Conservation (phyloP, 441 rosid species). For the Metrosideros polymorpha region DNA sequence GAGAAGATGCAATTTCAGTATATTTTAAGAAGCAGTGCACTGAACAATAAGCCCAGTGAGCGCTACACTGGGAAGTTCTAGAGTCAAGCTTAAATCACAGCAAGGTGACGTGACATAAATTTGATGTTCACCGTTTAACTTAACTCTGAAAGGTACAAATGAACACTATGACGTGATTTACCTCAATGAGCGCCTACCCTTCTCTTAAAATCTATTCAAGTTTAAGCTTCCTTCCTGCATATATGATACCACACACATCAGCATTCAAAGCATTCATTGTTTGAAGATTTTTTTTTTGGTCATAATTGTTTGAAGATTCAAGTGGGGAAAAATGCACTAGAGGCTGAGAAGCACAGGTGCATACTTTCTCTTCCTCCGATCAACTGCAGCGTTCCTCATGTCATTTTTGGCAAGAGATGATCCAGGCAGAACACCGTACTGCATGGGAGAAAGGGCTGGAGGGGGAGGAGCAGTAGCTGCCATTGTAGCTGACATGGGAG, state of each 20-base stretch:
- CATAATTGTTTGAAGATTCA: not conserved
- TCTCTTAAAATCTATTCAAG: not conserved
- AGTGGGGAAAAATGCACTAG: not conserved
- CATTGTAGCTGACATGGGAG: slow-evolving; percentile 34
- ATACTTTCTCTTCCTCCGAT: slow-evolving; percentile 84
- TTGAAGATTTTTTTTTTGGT: too few species aligned
- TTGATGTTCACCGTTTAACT: not conserved
- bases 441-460: slow-evolving; percentile 66
- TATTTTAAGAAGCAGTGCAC: not conserved
- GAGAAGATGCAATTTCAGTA: not conserved
- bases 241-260: slow-evolving; percentile 3
- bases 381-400: slow-evolving; percentile 50
- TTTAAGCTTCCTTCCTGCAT: slow-evolving; percentile 40
- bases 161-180: not conserved
- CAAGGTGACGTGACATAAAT: not conserved
- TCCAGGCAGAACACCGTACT: slow-evolving; percentile 50
- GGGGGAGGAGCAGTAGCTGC: slow-evolving; percentile 43
- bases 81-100: not conserved
- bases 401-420: slow-evolving; percentile 54
- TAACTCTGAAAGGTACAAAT: not conserved
- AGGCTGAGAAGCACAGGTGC: slow-evolving; percentile 8
- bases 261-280: not conserved
- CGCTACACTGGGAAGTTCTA: not conserved
- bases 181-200: not conserved
- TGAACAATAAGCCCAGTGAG: not conserved